phyloP scores from a whole-genome alignment of 306 rosid genomes.

The Sphenostylis stenocarpa region DNA sequence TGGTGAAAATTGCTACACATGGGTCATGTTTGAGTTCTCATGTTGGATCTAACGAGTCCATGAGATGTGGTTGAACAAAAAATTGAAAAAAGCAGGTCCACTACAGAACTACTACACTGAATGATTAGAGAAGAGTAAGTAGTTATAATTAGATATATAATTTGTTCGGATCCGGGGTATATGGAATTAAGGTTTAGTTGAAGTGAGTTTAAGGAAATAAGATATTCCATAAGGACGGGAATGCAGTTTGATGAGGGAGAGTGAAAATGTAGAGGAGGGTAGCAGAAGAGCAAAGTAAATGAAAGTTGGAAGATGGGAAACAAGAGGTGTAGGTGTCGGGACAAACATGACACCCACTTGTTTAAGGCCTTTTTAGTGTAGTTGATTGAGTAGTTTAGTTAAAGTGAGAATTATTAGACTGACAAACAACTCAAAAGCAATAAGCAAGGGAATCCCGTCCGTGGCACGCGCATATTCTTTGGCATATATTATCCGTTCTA shows the following conservation, averaged over 20 bases:
- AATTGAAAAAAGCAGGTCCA: slow-evolving; percentile 29
- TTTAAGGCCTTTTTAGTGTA: slow-evolving; percentile 24
- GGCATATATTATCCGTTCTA: slow-evolving; percentile 22
- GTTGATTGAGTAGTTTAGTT: slow-evolving; percentile 32
- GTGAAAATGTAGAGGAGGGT: slow-evolving; percentile 44
- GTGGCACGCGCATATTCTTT: slow-evolving; percentile 68
- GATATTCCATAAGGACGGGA: slow-evolving; percentile 35
- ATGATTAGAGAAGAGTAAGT: neutral
- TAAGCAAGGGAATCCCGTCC: slow-evolving; percentile 53
- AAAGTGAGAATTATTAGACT: slow-evolving; percentile 27
- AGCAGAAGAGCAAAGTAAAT: slow-evolving; percentile 29
- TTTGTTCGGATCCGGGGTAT: slow-evolving; percentile 22
- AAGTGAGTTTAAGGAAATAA: neutral
- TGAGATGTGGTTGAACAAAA: neutral
- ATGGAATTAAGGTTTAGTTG: slow-evolving; percentile 18
- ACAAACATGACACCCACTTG: slow-evolving; percentile 77
- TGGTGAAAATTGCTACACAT: slow-evolving; percentile 17
- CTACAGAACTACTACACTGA: neutral
- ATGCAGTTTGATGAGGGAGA: slow-evolving; percentile 47
- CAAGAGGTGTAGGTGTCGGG: slow-evolving; percentile 70
- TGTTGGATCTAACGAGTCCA: slow-evolving; percentile 12
- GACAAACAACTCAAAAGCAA: slow-evolving; percentile 65
- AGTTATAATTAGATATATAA: slow-evolving; percentile 11
- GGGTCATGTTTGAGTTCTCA: slow-evolving; percentile 10
- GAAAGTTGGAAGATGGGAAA: slow-evolving; percentile 85